These are phyloP conservation scores for Lyophyllum atratum DNA, from an alignment of 768 basidiomycete genomes.

Conservation along the genomic window DNA sequence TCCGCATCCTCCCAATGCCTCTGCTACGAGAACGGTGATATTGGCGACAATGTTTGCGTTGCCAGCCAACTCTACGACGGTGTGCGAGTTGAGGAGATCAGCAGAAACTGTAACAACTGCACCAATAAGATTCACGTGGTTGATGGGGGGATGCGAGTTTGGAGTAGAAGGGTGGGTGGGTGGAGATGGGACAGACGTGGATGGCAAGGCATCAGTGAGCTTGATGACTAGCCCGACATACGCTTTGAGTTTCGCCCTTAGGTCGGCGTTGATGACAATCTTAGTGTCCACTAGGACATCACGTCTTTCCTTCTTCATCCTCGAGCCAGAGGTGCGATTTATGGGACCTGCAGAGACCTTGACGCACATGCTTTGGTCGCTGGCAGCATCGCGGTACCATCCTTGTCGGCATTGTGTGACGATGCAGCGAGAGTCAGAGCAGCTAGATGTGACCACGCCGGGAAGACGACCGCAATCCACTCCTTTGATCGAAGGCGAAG, in stretches of 20 bases:
- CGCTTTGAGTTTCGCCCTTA: constrained; percentile 16
- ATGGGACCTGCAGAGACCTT: not conserved
- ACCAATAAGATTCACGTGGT: constrained; percentile 19
- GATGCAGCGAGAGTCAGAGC: constrained; percentile 27
- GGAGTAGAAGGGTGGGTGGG: not conserved
- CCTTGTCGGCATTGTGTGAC: constrained; percentile 28
- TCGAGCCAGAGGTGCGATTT: constrained; percentile 13
- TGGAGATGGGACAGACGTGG: not conserved
- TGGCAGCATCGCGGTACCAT: constrained; percentile 27
- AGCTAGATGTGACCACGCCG: constrained; percentile 24
- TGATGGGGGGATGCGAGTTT: constrained; percentile 6
- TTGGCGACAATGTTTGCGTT: constrained; percentile 23
- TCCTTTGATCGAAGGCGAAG: constrained; percentile 16
- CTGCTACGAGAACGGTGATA: constrained; percentile 17
- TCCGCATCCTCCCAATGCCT: constrained; percentile 19
- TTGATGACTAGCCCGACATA: constrained; percentile 24
- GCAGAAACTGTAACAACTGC: constrained; percentile 19
- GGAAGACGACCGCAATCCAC: constrained; percentile 31
- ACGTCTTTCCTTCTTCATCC: constrained; percentile 19
- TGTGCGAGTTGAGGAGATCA: constrained; percentile 22
- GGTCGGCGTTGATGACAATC: constrained; percentile 18
- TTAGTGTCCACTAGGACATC: not conserved
- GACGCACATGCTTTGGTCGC: constrained; percentile 22
- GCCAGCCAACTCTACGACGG: constrained; percentile 17
- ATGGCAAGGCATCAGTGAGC: constrained; percentile 12